phyloP scores from a whole-genome alignment of 1,139 yeast species.

The Suhomyces chickasaworum region DNA sequence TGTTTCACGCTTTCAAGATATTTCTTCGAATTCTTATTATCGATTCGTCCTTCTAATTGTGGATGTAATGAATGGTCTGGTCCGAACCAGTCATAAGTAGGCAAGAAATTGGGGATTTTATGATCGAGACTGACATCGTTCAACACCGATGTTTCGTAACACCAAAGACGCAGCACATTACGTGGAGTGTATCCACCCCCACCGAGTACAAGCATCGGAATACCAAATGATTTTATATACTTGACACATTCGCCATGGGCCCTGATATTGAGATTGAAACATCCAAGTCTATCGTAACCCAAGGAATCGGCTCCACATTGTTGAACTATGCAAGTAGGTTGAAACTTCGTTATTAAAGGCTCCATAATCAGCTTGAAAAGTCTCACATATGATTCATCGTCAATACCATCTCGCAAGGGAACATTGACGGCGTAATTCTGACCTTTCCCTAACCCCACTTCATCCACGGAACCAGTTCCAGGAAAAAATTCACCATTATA shows the following conservation, averaged over 20 bases:
- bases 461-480: conserved; percentile 90
- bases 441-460: conserved; percentile 85
- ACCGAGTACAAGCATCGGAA: conserved; percentile 89
- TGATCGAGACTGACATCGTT: conserved; percentile 76
- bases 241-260: conserved; percentile 97
- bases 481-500: conserved; percentile 96
- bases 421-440: conserved; percentile 85
- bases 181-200: conserved; percentile 99
- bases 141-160: conserved; percentile 88
- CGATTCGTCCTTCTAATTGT: conserved; percentile 81
- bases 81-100: conserved; percentile 86
- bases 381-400: conserved; percentile 82
- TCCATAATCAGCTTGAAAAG: conserved; percentile 83
- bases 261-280: conserved; percentile 84
- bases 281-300: conserved; percentile 90
- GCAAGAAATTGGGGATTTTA: conserved; percentile 74
- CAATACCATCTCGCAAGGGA: conserved; percentile 95
- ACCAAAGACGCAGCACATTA: conserved; percentile 92
- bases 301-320: conserved; percentile 98
- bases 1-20: conserved; percentile 79
- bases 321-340: conserved; percentile 89
- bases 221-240: conserved; percentile 79
- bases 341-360: conserved; percentile 77
- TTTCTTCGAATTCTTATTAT: conserved; percentile 82
- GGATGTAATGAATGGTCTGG: conserved; percentile 94